Conservation (phyloP, 371 early-diverging fungal genomes). For the Rhizopus microsporus region DNA sequence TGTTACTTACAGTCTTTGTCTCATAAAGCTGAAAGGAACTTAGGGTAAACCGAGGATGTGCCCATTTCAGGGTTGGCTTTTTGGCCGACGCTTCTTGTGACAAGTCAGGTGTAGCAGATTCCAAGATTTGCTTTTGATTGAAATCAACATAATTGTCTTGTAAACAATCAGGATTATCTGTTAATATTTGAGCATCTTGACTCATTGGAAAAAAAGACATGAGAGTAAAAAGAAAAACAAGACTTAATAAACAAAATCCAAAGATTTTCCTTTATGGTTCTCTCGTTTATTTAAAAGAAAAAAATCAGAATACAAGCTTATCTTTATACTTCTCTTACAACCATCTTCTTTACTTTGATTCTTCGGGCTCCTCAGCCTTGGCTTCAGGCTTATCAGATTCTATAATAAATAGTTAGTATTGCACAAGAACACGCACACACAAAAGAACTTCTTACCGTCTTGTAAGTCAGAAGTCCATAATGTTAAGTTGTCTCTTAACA, state of each 20-base stretch:
- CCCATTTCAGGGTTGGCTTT: conserved; percentile 24
- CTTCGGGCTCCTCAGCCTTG: conserved; percentile 44
- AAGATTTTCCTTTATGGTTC: neutral
- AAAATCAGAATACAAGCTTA: neutral
- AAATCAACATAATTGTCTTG: conserved; percentile 16
- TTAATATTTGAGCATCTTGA: conserved; percentile 34
- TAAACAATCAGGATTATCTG: conserved; percentile 24
- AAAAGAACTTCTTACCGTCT: conserved; percentile 51
- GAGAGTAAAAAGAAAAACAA: conserved; percentile 1
- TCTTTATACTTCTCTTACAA: neutral
- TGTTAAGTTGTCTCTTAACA: conserved; percentile 99
- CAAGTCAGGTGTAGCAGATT: neutral
- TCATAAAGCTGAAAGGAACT: conserved; percentile 80
- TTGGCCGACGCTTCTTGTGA: conserved; percentile 11
- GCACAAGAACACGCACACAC: no score
- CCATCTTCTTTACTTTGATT: conserved; percentile 36
- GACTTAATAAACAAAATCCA: neutral
- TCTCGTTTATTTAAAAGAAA: neutral
- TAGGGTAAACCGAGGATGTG: conserved; percentile 48
- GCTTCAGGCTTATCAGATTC: conserved; percentile 45
- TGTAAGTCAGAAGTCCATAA: conserved; percentile 99
- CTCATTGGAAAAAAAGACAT: conserved; percentile 28
- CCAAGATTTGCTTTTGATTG: conserved; percentile 10
- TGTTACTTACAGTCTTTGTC: conserved; percentile 68
- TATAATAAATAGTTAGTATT: conserved; percentile 5